phyloP scores from a whole-genome alignment of 352 stramenopile genomes.

The Blastocystis sp. region DNA sequence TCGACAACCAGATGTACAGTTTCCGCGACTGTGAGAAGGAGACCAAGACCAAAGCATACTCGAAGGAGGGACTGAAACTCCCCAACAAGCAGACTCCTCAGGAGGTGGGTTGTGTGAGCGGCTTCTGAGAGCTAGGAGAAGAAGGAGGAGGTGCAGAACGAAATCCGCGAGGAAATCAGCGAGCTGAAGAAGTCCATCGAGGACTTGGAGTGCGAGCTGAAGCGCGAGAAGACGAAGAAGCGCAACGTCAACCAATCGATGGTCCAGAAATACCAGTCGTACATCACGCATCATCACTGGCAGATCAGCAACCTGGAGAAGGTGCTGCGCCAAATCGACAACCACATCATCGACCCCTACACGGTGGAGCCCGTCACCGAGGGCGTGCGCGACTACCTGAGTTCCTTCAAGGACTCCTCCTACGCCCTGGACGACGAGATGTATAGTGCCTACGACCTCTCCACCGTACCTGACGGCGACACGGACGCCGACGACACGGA shows the following conservation, averaged over 20 bases:
- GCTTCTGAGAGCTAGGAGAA: slow-evolving; percentile 40
- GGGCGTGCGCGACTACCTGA: slow-evolving; percentile 36
- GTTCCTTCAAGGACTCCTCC: background rate
- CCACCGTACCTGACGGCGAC: background rate
- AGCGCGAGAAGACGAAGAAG: slow-evolving; percentile 50
- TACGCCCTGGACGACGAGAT: slow-evolving; percentile 18
- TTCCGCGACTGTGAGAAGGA: slow-evolving; percentile 65
- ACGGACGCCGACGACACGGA: background rate
- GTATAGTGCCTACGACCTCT: slow-evolving; percentile 21
- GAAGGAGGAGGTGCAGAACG: slow-evolving; percentile 29
- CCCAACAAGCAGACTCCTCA: slow-evolving; percentile 59
- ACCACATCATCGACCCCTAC: slow-evolving; percentile 58
- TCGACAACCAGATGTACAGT: slow-evolving; percentile 54
- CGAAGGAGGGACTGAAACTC: slow-evolving; percentile 51
- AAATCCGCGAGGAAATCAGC: slow-evolving; percentile 15
- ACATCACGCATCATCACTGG: slow-evolving; percentile 59
- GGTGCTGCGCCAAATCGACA: slow-evolving; percentile 56
- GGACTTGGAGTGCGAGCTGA: slow-evolving; percentile 43
- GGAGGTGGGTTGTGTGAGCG: slow-evolving; percentile 2
- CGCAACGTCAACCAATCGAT: slow-evolving; percentile 35
- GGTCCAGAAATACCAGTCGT: slow-evolving; percentile 28
- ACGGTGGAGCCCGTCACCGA: background rate
- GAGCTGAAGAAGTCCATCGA: slow-evolving; percentile 39
- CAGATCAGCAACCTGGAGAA: slow-evolving; percentile 64
- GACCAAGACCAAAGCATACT: slow-evolving; percentile 60